These are phyloP conservation scores for Chaetomium sp. DNA, from an alignment of 2,329 filamentous ascomycete genomes.

Conservation along the genomic window DNA sequence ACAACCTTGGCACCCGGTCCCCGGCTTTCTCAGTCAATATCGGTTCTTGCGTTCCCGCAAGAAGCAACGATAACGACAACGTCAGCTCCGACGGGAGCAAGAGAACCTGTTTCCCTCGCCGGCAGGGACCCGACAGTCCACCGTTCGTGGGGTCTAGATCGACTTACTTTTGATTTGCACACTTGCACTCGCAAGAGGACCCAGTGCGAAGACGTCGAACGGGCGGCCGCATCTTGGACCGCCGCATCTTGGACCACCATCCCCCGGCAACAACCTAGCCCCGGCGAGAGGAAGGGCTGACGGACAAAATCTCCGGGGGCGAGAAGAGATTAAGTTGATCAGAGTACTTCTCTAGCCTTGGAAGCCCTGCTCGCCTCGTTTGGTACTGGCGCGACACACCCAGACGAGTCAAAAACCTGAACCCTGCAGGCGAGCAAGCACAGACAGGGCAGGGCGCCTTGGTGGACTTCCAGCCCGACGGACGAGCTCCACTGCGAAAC, in stretches of 20 bases:
- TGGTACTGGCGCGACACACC: neutral
- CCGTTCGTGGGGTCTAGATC: neutral
- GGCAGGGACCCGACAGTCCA: neutral
- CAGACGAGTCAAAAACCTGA: neutral
- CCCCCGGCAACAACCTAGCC: too few species aligned
- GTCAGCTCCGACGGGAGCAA: slow-evolving; percentile 11
- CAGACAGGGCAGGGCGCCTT: neutral
- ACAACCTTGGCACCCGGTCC: slow-evolving; percentile 18
- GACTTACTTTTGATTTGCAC: slow-evolving; percentile 4
- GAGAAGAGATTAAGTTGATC: neutral
- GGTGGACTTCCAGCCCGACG: slow-evolving; percentile 34
- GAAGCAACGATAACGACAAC: slow-evolving; percentile 27
- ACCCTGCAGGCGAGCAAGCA: neutral
- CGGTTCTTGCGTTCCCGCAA: slow-evolving; percentile 23
- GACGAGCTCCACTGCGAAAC: slow-evolving; percentile 33
- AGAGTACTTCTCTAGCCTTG: neutral
- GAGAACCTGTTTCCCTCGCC: neutral
- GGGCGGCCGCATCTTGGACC: neutral
- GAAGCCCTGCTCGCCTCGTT: slow-evolving; percentile 19
- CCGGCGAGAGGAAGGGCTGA: neutral
- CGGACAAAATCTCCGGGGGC: neutral
- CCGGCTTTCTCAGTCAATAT: slow-evolving; percentile 28
- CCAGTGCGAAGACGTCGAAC: neutral
- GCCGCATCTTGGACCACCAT: too few species aligned
- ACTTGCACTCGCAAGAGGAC: slow-evolving; percentile 10